Base-by-base conservation (phyloP, 176 grass and related monocot species). In the Ensete ventricosum region DNA sequence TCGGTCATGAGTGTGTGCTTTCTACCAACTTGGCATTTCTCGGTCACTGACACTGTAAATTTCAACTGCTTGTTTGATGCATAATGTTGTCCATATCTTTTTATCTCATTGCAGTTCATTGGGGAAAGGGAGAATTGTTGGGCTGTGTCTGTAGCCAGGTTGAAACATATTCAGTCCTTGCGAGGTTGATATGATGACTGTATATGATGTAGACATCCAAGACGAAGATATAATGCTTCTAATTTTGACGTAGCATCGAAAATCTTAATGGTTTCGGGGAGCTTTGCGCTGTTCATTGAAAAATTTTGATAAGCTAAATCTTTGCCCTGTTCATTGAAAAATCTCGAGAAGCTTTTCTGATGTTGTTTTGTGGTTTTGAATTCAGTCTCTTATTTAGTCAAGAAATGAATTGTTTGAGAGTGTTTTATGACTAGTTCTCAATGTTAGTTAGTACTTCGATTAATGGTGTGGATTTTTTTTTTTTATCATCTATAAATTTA, bases 171-270 rank as follows among this genome's bases (percentile, higher is more conserved):
- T 77, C 23, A 19, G 59, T 2, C 75, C 54, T 26, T 73, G 3
- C 19, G n/a, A 50, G 19, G 20, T 48, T 73, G 21, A 57, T 60
- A 16, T 19, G 29, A 43, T 77, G 29, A 48, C 14, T 77, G 57
- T 64, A 63, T 64, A 63, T 76, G 72, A 16, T 73, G 75, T 77
- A 52, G 43, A 52, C n/a, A 77, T 64, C 51, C 14, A 14, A 52
- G 19, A 64, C 48, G 48, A 52, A 65, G 49, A 22, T 25, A 11
- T n/a, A 23, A 52, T 64, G 59, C 58, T 77, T 52, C 75, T 53
- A 65, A 52, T 77, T 77, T 77, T 77, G 75, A 25, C 4, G 49
- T 64, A 23, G 12, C 24, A 16, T 14, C 2, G 55, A 19, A 62
- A 17, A 14, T 19, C 14, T 19, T 19, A 43, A 43, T 43, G 20